A percentile compares a stretch with the other conserved stretches of the same genome.
phyloP scores from a whole-genome alignment of 2,329 filamentous ascomycete genomes.

The Ophiostoma perfectum region DNA sequence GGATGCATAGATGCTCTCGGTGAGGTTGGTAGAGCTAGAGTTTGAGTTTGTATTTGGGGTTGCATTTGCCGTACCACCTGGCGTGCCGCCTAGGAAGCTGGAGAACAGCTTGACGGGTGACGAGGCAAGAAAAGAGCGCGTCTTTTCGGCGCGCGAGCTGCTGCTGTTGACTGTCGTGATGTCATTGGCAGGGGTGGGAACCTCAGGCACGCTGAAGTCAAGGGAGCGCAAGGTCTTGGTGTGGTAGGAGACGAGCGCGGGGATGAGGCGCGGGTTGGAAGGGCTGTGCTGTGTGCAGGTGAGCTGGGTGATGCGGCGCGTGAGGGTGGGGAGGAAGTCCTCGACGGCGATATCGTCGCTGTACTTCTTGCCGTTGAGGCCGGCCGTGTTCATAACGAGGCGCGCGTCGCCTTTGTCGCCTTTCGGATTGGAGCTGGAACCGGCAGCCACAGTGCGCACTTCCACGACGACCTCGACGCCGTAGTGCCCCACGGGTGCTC shows the following conservation, averaged over 20 bases:
- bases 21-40: conserved; percentile 36
- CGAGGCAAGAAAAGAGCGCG: conserved; percentile 65
- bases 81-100: conserved; percentile 55
- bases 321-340: conserved; percentile 69
- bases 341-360: conserved; percentile 67
- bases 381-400: conserved; percentile 49
- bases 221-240: conserved; percentile 70
- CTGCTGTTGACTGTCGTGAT: background rate
- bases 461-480: conserved; percentile 67
- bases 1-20: conserved; percentile 30
- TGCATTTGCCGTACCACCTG: background rate
- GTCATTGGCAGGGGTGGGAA: background rate
- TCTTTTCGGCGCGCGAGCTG: conserved; percentile 57
- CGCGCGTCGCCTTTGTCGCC: conserved; percentile 33
- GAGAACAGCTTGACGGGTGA: conserved; percentile 90
- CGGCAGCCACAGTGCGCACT: conserved; percentile 44
- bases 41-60: background rate
- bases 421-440: background rate
- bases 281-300: conserved; percentile 65
- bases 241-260: conserved; percentile 70
- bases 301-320: conserved; percentile 67
- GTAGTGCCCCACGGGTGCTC: conserved; percentile 60
- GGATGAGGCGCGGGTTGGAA: conserved; percentile 57
- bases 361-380: conserved; percentile 64
- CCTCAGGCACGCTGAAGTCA: conserved; percentile 39